Evolutionary conservation across 2,329 filamentous ascomycete species (phyloP).

Genomic region (Ophiostoma montium): DNA sequence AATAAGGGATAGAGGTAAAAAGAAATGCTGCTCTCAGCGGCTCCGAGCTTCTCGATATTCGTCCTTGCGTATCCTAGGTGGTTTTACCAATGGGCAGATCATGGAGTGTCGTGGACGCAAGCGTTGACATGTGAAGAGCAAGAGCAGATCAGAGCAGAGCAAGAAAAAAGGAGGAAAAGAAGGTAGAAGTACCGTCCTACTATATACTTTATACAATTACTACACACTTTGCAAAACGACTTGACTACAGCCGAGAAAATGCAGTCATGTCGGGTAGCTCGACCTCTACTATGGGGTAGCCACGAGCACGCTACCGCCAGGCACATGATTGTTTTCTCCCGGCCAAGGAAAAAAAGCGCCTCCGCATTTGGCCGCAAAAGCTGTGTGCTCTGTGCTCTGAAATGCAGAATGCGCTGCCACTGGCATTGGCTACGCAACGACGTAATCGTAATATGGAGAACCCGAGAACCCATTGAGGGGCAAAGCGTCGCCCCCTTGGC

Average conservation of each 20-base stretch:
- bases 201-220: not conserved
- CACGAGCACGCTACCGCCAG: not conserved
- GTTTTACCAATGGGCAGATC: slow-evolving; percentile 13
- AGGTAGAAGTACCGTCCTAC: too few species aligned
- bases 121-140: not conserved
- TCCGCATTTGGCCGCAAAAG: slow-evolving; percentile 9
- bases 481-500: not conserved
- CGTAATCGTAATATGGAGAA: too few species aligned
- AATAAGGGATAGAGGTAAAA: too few species aligned
- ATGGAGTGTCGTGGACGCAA: slow-evolving; percentile 6
- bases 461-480: too few species aligned
- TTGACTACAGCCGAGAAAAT: not conserved
- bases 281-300: not conserved
- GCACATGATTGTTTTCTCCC: not conserved
- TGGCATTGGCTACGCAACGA: too few species aligned
- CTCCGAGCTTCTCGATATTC: slow-evolving; percentile 12
- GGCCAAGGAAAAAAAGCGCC: not conserved
- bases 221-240: not conserved
- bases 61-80: slow-evolving; percentile 15
- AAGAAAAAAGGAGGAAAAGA: not conserved
- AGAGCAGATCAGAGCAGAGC: not conserved
- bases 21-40: not conserved
- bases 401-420: too few species aligned
- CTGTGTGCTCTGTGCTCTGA: too few species aligned
- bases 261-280: slow-evolving; percentile 1